Evolutionary conservation across 805 yeast genomes (phyloP), one percentile per base, ranked within the genome.

Genomic region (Wickerhamomyces bisporus): DNA sequence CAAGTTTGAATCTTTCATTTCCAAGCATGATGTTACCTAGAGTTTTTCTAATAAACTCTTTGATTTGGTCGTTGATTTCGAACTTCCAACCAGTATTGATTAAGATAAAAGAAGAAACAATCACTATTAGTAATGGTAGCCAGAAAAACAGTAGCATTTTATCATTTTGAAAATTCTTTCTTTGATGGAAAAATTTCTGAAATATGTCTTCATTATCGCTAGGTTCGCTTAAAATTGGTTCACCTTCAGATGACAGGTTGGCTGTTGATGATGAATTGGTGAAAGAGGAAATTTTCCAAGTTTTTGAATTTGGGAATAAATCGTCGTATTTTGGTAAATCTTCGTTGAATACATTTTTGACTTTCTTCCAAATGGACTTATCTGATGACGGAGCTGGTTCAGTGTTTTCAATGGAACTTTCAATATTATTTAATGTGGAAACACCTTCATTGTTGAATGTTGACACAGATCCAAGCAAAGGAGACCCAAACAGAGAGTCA

Each of bases 111-210:
- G 70, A 66, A 6, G 77, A 62, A 3, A 78, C 63, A 14, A 80
- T 60, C 24, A 85, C 56, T 16, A 81, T 49, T 36, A 86, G 62
- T 27, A 85, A 71, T 12, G 97, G 97, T 41, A 88, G 62, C 97
- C 97, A 89, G 71, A 89, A 88, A 58, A 89, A 86, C 43, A 86
- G 64, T 45, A 89, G 68, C 86, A 87, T 82, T 53, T 77, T 81
- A 61, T 89, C 97, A 52, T 86, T 83, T 49, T 62, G 64, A 41
- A 74, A 64, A 35, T 67, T 69, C 48, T 65, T 66, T 42, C 66
- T 66, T 43, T 68, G 68, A 44, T 62, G 65, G 52, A 65, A 65
- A 45, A 65, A 64, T 43, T 56, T 53, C 48, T 60, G 60, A 33
- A 64, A 58, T 31, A 57, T 53, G 20, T 57, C 60, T 34, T 65